Evolutionary conservation across 305 asterid species (phyloP), one percentile per base, ranked within the genome.

Genomic region (Petunia hybrid): DNA sequence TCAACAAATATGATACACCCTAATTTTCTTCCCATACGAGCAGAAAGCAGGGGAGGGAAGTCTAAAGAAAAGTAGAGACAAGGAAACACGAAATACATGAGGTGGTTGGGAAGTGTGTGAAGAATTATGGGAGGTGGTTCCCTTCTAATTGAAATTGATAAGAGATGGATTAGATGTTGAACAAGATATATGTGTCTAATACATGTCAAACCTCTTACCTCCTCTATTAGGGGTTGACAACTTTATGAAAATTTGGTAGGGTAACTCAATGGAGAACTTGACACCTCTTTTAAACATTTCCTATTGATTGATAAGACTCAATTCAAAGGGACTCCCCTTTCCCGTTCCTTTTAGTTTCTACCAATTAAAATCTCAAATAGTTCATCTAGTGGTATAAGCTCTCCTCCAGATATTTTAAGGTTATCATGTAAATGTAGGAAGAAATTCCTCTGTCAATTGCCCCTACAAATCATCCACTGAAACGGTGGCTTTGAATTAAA

Each of bases 401-500:
- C 85, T 74, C 83, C 35, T 84, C 80, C 82, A 70, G 83, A 81
- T 56, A 51, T 8, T 74, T 56, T 84, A 80, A 78, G 65, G 80
- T 62, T 82, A 86, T 83, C 84, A 87, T 88, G 86, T 89, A 69
- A 79, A n/a, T 87, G 83, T 59, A 88, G 84, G 84, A 87, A 77
- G 86, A 90, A 85, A 88, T 83, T 77, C 74, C 75, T 65, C 80
- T 84, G 87, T 82, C 84, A 87, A 85, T 87, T 84, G 81, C 56
- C 90, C 89, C 91, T 84, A 86, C 84, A 88, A 87, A 88, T 86
- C 66, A 83, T n/a, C n/a, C n/a, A n/a, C n/a, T n/a, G n/a, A n/a
- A n/a, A n/a, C n/a, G n/a, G n/a, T n/a, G n/a, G n/a, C n/a, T n/a
- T n/a, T n/a, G n/a, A n/a, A n/a, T n/a, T n/a, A n/a, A n/a, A n/a